phyloP scores from a whole-genome alignment of 1,284 basidiomycete species.

The Austropuccinia psidii region DNA sequence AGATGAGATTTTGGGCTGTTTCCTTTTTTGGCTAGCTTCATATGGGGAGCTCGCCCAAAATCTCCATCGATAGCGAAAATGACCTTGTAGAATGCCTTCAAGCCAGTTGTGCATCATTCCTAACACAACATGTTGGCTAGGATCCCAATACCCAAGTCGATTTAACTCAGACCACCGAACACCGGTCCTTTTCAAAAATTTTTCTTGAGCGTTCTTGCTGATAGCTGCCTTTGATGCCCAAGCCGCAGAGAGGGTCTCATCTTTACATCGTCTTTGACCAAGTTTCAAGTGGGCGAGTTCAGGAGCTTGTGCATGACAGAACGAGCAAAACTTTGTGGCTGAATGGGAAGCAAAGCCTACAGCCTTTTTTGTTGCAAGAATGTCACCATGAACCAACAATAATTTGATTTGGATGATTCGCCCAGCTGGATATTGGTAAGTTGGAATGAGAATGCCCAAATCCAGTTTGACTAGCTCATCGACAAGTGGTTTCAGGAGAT shows the following conservation, averaged over 20 bases:
- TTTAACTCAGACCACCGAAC: slow-evolving; percentile 26
- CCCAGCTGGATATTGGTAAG: slow-evolving; percentile 11
- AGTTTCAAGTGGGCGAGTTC: background rate
- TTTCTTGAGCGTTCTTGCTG: background rate
- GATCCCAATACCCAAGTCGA: slow-evolving; percentile 5
- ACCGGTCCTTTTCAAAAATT: background rate
- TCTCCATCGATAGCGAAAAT: slow-evolving; percentile 7
- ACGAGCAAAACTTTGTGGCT: background rate
- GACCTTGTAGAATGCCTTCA: background rate
- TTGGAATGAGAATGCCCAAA: slow-evolving; percentile 7
- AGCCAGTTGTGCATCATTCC: slow-evolving; percentile 28
- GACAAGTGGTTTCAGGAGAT: slow-evolving; percentile 25
- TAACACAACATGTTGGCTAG: background rate
- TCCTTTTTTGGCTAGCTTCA: background rate
- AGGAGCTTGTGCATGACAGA: background rate
- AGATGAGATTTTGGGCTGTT: background rate
- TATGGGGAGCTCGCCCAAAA: background rate
- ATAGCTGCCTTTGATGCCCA: background rate
- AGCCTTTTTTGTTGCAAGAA: slow-evolving; percentile 15
- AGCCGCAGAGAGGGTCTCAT: background rate
- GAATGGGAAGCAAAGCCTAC: background rate
- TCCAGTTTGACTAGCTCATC: slow-evolving; percentile 29
- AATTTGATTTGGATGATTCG: background rate
- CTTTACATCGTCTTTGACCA: background rate
- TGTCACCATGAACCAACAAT: background rate